Conservation (phyloP, 1,284 basidiomycete genomes). For the Ustilago shanxiensis region DNA sequence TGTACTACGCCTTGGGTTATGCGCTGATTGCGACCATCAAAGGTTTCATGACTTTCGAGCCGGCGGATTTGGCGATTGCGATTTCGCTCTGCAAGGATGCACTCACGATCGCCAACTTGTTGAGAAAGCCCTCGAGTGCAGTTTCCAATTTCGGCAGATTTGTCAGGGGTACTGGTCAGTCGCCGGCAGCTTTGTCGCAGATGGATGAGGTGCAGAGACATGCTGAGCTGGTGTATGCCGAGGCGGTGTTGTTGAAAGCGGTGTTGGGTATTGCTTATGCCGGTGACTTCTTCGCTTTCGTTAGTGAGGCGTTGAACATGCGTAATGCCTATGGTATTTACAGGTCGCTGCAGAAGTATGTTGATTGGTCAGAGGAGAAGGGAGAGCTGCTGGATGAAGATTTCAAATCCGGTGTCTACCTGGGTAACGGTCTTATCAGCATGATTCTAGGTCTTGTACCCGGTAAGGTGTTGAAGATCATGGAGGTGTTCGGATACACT, state of each 20-base stretch:
- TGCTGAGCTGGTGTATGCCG: conserved; percentile 68
- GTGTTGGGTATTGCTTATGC: conserved; percentile 68
- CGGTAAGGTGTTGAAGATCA: conserved; percentile 68
- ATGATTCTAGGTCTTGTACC: conserved; percentile 68
- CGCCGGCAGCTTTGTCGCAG: conserved; percentile 50
- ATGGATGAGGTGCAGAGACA: conserved; percentile 67
- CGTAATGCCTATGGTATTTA: conserved; percentile 69
- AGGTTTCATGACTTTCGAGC: conserved; percentile 70
- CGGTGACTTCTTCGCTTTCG: conserved; percentile 67
- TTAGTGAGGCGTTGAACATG: conserved; percentile 68
- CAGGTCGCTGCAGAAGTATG: conserved; percentile 65
- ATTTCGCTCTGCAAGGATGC: conserved; percentile 68
- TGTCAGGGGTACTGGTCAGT: conserved; percentile 65
- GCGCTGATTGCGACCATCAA: conserved; percentile 69
- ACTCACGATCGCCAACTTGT: conserved; percentile 59
- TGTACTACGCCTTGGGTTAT: conserved; percentile 68
- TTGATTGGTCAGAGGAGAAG: conserved; percentile 65
- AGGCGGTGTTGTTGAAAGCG: conserved; percentile 65
- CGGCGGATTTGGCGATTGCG: conserved; percentile 64
- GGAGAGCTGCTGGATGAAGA: conserved; percentile 59
- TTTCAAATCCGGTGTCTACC: conserved; percentile 67
- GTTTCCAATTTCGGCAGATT: conserved; percentile 65
- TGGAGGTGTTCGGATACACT: conserved; percentile 69
- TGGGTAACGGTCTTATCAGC: conserved; percentile 68
- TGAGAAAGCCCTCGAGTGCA: conserved; percentile 60